Evolutionary conservation across 139 green algal genomes (phyloP).

Genomic region (Chara braunii): DNA sequence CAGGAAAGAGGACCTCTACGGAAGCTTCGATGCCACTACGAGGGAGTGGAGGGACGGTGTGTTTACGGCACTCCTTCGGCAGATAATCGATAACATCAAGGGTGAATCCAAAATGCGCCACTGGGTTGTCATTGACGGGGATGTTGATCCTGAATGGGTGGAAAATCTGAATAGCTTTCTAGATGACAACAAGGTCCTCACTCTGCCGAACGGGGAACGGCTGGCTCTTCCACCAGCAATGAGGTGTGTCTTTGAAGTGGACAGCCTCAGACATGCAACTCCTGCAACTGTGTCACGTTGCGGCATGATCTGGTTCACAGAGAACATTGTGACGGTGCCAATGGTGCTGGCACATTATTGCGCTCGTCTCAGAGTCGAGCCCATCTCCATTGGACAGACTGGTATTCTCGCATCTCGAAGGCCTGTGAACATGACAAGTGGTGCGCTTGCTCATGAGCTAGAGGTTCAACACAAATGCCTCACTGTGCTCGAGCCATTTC

Average conservation of each 20-base stretch:
- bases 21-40: slow-evolving; percentile 18
- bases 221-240: slow-evolving; percentile 45
- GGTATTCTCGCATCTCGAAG: too few relatives aligned
- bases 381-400: too few relatives aligned
- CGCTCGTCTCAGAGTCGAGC: not conserved
- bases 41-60: slow-evolving; percentile 35
- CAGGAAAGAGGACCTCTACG: slow-evolving; percentile 25
- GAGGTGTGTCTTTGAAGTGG: slow-evolving; percentile 83
- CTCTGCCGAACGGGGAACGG: slow-evolving; percentile 22
- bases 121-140: slow-evolving; percentile 73
- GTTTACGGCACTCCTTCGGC: slow-evolving; percentile 26
- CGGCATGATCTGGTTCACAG: slow-evolving; percentile 24
- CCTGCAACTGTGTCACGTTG: slow-evolving; percentile 69
- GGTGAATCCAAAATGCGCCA: slow-evolving; percentile 3
- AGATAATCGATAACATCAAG: not conserved
- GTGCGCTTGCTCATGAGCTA: too few relatives aligned
- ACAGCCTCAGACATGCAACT: slow-evolving; percentile 67
- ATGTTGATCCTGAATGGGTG: slow-evolving; percentile 73
- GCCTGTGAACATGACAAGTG: too few relatives aligned
- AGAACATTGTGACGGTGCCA: not conserved
- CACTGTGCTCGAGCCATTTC: slow-evolving; percentile 2
- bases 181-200: slow-evolving; percentile 35
- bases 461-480: too few relatives aligned
- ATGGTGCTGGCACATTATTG: slow-evolving; percentile 19
- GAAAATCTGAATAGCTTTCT: slow-evolving; percentile 65